These are phyloP conservation scores for Kwoniella sp. DNA, from an alignment of 768 basidiomycete genomes.

Conservation along the genomic window DNA sequence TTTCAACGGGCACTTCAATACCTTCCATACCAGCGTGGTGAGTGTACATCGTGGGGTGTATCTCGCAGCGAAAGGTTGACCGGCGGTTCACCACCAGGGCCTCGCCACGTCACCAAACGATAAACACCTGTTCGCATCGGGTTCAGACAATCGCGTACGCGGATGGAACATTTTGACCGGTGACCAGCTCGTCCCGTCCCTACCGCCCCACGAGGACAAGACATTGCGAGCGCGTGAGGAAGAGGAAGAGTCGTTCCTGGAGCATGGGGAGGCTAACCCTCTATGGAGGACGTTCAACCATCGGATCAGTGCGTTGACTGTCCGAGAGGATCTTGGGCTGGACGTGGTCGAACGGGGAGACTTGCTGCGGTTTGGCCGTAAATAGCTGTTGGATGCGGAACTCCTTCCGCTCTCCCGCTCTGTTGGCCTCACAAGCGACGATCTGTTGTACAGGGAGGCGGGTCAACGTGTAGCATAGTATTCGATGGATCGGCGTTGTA, in stretches of 20 bases:
- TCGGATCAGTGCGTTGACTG: slow-evolving; percentile 5
- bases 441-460: too few species aligned
- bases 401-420: too few species aligned
- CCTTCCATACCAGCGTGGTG: slow-evolving; percentile 19
- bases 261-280: slow-evolving; percentile 13
- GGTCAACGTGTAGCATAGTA: too few species aligned
- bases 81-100: slow-evolving; percentile 3
- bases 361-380: slow-evolving; percentile 21
- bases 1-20: slow-evolving; percentile 32
- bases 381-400: neutral
- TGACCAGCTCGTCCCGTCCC: slow-evolving; percentile 1
- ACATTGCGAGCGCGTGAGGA: neutral
- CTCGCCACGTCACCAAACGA: slow-evolving; percentile 30
- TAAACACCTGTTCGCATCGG: slow-evolving; percentile 26
- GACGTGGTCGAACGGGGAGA: slow-evolving; percentile 25
- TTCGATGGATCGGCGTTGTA: too few species aligned
- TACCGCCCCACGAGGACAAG: neutral
- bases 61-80: neutral
- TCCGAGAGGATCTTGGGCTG: slow-evolving; percentile 28
- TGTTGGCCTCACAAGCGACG: too few species aligned
- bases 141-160: slow-evolving; percentile 31
- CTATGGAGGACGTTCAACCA: slow-evolving; percentile 6
- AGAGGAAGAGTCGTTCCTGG: neutral
- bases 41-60: neutral
- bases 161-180: slow-evolving; percentile 32